Base-by-base conservation (phyloP, 1,139 yeast genomes). In the Sugiyamaella novakii region DNA sequence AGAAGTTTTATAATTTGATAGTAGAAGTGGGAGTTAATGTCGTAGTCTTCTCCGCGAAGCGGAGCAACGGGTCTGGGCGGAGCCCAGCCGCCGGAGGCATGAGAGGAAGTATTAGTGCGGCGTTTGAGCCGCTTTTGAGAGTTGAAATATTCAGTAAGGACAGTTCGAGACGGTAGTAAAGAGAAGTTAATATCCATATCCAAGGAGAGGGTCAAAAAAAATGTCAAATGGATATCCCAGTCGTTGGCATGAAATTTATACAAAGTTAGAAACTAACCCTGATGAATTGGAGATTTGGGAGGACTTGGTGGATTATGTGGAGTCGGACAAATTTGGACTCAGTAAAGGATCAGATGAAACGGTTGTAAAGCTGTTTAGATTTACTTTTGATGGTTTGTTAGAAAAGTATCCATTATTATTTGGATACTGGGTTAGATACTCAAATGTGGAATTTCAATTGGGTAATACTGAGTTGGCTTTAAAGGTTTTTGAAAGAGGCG, bases 381-480 rank as follows among this genome's bases (percentile, higher is more conserved):
- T 70, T 2, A 70, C 84, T 0, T 87, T 81, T 60, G 76, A 76
- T 44, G 74, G 78, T 19, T 69, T 91, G 47, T 71, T 92, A 11
- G 69, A 67, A 1, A 74, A 77, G 49, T 89, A 76, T 64, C 98
- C 98, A 0, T 70, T 76, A 30, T 67, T 84, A 31, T 87, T 83
- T 59, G 87, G 86, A 42, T 87, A 86, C 64, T 87, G 97, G 92
- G 74, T 84, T 39, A 78, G 81, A 54, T 87, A 77, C 63, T 95
- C 96, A 0, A 70, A 75, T 19, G 71, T 80, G 68, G 87, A 83
- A 64, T 84, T 79, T 61, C 73, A 74, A 43, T 64, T 86, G 27
- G 87, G 88, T 0, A 66, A 77, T 54, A 73, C 82, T 0, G 72
- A 70, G 0, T 61, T 66, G 2, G 79, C 87, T 2, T 73, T 69